phyloP scores from a whole-genome alignment of 2,329 filamentous ascomycete species.

The Apiospora phragmitis region DNA sequence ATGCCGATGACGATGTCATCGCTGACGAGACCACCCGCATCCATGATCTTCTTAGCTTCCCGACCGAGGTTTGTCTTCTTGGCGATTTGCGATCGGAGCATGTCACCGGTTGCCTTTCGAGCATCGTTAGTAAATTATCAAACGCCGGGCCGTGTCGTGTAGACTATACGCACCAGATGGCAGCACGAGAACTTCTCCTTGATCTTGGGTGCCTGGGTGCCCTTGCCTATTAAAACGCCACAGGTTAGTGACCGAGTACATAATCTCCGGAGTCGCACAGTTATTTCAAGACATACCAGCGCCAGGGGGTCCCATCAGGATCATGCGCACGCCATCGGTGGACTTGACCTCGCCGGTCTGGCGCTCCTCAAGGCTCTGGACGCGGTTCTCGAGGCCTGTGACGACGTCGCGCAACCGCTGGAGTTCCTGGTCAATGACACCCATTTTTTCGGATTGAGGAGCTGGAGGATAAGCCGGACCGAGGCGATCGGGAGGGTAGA shows the following conservation, averaged over 20 bases:
- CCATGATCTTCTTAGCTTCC: slow-evolving; percentile 99
- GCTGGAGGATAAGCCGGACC: slow-evolving; percentile 22
- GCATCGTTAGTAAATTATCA: neutral
- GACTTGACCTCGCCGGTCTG: slow-evolving; percentile 59
- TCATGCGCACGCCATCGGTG: slow-evolving; percentile 81
- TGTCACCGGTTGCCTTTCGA: slow-evolving; percentile 89
- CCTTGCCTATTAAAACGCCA: slow-evolving; percentile 71
- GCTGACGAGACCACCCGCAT: slow-evolving; percentile 93
- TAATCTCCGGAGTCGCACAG: neutral
- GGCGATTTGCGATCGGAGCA: slow-evolving; percentile 96
- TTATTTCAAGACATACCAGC: slow-evolving; percentile 69
- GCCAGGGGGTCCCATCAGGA: slow-evolving; percentile 95
- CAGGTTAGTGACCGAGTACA: slow-evolving; percentile 3
- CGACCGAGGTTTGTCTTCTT: slow-evolving; percentile 94
- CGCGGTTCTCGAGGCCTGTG: slow-evolving; percentile 78
- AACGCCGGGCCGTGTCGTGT: neutral
- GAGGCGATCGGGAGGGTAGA: slow-evolving; percentile 20
- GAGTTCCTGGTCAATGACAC: slow-evolving; percentile 82
- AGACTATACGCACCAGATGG: slow-evolving; percentile 69
- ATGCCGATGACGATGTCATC: slow-evolving; percentile 99
- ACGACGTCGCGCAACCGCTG: slow-evolving; percentile 84
- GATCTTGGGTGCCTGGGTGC: slow-evolving; percentile 95
- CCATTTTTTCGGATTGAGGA: slow-evolving; percentile 62
- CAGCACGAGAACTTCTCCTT: slow-evolving; percentile 98
- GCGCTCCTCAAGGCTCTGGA: slow-evolving; percentile 80